phyloP scores from a whole-genome alignment of 1,139 yeast species.

The Suzukiozyma palmioleophila region DNA sequence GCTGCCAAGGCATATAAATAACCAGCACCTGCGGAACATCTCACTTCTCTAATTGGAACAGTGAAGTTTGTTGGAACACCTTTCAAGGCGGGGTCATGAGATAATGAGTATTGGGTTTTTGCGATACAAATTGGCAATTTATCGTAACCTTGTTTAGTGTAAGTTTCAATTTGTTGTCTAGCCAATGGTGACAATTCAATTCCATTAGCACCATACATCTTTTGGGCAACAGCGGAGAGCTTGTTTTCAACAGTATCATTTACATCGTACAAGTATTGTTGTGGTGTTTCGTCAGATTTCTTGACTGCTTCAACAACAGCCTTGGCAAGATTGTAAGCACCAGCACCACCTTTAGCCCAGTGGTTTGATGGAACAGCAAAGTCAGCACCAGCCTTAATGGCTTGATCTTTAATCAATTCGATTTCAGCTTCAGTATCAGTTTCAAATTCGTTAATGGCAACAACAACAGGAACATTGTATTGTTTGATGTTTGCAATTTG shows the following conservation, averaged over 20 bases:
- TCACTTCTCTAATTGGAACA: conserved; percentile 75
- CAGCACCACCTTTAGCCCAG: conserved; percentile 80
- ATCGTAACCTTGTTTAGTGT: conserved; percentile 67
- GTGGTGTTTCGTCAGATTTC: conserved; percentile 26
- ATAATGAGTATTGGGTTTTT: conserved; percentile 77
- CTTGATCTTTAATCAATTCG: conserved; percentile 56
- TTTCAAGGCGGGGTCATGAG: conserved; percentile 76
- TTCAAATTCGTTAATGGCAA: conserved; percentile 72
- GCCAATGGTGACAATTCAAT: conserved; percentile 68
- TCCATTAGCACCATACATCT: conserved; percentile 72
- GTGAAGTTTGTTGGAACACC: conserved; percentile 79
- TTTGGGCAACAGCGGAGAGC: conserved; percentile 57
- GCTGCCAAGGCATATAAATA: conserved; percentile 80
- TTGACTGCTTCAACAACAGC: conserved; percentile 62
- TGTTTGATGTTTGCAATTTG: conserved; percentile 68
- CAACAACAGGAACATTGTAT: conserved; percentile 75
- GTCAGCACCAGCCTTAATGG: conserved; percentile 68
- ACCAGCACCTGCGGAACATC: conserved; percentile 81
- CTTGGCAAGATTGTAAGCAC: conserved; percentile 64
- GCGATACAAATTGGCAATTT: conserved; percentile 79
- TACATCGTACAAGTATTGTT: conserved; percentile 58
- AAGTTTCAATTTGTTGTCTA: conserved; percentile 58
- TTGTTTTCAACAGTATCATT: conserved; percentile 61
- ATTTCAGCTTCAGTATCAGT: conserved; percentile 69
- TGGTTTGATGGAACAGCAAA: conserved; percentile 74